Base-by-base conservation (phyloP, 176 grass and related monocot genomes). In the Oryza officinalis region DNA sequence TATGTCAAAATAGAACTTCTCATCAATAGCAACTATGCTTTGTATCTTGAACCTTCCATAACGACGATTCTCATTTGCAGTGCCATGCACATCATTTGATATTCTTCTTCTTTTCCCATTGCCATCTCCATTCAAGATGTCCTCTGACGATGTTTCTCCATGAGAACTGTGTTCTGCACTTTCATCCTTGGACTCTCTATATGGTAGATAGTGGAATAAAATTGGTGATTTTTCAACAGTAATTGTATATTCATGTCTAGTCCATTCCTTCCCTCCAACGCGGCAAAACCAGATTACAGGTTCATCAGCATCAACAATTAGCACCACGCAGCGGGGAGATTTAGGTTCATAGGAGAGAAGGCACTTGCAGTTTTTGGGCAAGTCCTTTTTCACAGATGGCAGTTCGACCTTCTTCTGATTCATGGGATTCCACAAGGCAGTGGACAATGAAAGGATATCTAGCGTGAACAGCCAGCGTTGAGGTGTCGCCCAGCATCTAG, bases 1-100 rank as follows among this genome's bases (percentile, higher is more conserved):
- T 30, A 76, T 57, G 10, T 76, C 49, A 22, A 76, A 59, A 22
- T 76, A 76, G 49, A 76, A 76, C 73, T 76, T 76, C 2, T 50
- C 49, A 10, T 76, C 73, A 0, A 76, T 6, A 11, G 30, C 28
- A 52, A 50, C 73, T 1, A 76, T 75, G 72, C 72, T 75, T 20
- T 28, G 18, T 75, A 75, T 75, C 72, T n/a, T 27, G 46, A 75
- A 57, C 5, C 47, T 57, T 20, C 1, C 50, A 20, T 54, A 54
- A 54, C 17, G 6, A 54, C 4, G 15, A 54, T 20, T 22, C 50
- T 8, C 17, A 54, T 54, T 54, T 54, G 50, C 50, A 22, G 50
- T 18, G 49, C 50, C 17, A 54, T 54, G 17, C 17, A 22, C 27
- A 1, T 75, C 72, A 20, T 28, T 75, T 28, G 15, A 7, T 75